These are phyloP conservation scores for Starmerella roubikii DNA, from an alignment of 805 yeast species.

Conservation along the genomic window DNA sequence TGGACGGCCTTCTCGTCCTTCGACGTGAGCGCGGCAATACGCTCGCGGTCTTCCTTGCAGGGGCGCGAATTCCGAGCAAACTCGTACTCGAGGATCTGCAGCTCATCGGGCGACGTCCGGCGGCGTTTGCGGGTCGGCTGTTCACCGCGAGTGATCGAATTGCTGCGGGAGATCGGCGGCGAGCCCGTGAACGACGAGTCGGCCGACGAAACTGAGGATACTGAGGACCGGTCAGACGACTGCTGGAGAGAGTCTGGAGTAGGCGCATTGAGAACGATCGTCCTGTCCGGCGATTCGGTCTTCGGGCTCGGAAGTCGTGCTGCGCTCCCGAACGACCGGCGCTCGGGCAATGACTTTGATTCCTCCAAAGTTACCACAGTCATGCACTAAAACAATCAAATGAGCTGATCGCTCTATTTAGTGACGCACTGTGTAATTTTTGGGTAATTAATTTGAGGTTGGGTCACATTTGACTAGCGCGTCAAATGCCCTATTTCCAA, in stretches of 20 bases:
- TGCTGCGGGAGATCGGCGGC: too few relatives aligned
- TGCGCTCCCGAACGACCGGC: too few relatives aligned
- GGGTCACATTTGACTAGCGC: not conserved
- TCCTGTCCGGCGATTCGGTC: not conserved
- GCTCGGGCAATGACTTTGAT: too few relatives aligned
- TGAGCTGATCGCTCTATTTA: too few relatives aligned
- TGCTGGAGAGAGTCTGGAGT: not conserved
- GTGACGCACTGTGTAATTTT: too few relatives aligned
- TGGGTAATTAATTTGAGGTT: too few relatives aligned
- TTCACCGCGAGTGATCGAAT: slow-evolving; percentile 20
- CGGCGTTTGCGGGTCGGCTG: slow-evolving; percentile 89
- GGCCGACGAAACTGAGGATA: too few relatives aligned
- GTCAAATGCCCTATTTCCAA: too few relatives aligned
- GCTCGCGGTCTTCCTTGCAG: slow-evolving; percentile 55
- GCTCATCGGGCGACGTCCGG: slow-evolving; percentile 82
- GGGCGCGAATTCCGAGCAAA: slow-evolving; percentile 72
- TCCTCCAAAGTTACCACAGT: too few relatives aligned
- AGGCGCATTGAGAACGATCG: not conserved
- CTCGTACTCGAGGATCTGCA: slow-evolving; percentile 66
- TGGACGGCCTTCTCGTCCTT: slow-evolving; percentile 98
- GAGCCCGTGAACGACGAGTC: too few relatives aligned
- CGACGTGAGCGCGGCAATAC: slow-evolving; percentile 65
- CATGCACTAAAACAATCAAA: too few relatives aligned
- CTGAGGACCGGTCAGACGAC: not conserved
- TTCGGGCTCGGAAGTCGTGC: too few relatives aligned